Base-by-base conservation (phyloP, 2,329 filamentous ascomycete genomes). In the Tolypocladium cylindrosporum region DNA sequence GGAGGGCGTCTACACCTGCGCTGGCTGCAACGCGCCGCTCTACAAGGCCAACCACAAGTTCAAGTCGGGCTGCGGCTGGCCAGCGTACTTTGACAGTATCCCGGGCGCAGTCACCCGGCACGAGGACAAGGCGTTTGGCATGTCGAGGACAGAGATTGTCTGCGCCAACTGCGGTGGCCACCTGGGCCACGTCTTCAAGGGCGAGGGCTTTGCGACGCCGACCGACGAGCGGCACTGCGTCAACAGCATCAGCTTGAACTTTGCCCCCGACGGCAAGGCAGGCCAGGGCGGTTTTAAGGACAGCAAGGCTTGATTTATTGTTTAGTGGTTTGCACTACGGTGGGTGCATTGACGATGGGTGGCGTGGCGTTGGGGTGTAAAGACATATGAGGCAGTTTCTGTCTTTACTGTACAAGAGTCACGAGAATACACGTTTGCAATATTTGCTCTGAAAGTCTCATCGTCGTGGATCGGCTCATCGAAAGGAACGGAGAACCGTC, bases 161-260 rank as follows among this genome's bases (percentile, higher is more conserved):
- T 99, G 94, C 75, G 83, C 85, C 62, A 96, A 96, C 72, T 99
- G 94, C 70, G 95, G 94, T 31, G 94, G 94, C 2, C 91, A 96
- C 74, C 72, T 96, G 61, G 91, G 91, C n/a, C 91, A 96, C 77
- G 91, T 96, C 13, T 96, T 96, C 73, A 94, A 95, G 78, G 91
- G 91, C 16, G 91, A 96, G 73, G 88, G 89, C 37, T 94, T 86
- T 69, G 67, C 80, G 9, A 95, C 89, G 27, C 91, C 94, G 6
- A 97, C 92, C 24, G 88, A 99, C 71, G 94, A 99, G 83, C 82
- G 94, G 61, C 94, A 99, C 77, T 99, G 94, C 69, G 94, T 99
- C 59, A 99, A 97, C 71, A 94, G 90, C 68, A 76, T 97, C 56
- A 95, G 90, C 70, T 77, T 97, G 74, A 94, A 86, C 66, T 97